Base-by-base conservation (phyloP, 140 eudicot species). In the Erigeron philadelphicus region DNA sequence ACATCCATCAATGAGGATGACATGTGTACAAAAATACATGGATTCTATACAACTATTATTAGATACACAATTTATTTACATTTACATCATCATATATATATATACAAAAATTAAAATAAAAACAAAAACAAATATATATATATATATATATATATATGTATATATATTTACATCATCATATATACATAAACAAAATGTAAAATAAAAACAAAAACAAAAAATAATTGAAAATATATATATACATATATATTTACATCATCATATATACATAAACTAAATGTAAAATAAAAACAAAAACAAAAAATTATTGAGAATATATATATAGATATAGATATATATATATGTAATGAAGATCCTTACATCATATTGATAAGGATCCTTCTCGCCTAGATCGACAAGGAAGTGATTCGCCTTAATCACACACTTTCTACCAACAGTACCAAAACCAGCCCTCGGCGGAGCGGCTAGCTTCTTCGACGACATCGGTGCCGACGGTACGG, bases 321-420 rank as follows among this genome's bases (percentile, higher is more conserved):
- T 21, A n/a, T n/a, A n/a, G n/a, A n/a, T n/a, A n/a, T n/a, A n/a
- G n/a, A n/a, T n/a, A n/a, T n/a, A 21, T 21, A 21, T 21, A 9
- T 50, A 15, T 40, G 13, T 7, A 52, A 31, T 40, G 7, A 49
- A 38, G 82, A 68, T n/a, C 42, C 81, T 65, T 68, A 90, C 97
- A 76, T 87, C 95, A 11, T 90, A 87, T 6, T 90, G 95, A 13
- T 81, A 75, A 0, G 90, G 74, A 68, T 87, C 94, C 18, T 73
- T 60, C 0, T 81, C 68, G 2, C 90, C 82, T 8, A 85, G 71
- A 42, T 81, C 65, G 35, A 87, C 95, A 0, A 80, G 79, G 5
- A 90, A 90, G 50, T 90, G 97, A 23, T 90, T 90, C 0, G 97
- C 97, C 61, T 68, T 72, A 9, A 90, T 85, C 0, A 68, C 60